These are phyloP conservation scores for Heteromeles arbutifolia DNA, from an alignment of 306 rosid species.

Conservation along the genomic window DNA sequence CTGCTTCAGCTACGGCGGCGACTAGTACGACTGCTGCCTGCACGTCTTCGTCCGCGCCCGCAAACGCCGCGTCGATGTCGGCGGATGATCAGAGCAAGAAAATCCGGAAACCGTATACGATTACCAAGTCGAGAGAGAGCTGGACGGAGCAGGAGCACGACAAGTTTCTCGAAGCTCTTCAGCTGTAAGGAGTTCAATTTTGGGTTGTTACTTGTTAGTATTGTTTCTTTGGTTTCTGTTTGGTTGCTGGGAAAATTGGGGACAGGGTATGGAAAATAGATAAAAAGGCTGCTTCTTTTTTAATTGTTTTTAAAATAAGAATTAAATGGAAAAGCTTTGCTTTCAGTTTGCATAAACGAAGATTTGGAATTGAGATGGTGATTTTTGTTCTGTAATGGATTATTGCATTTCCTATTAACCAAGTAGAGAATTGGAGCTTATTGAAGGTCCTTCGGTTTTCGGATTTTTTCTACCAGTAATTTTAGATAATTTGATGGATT, in stretches of 20 bases:
- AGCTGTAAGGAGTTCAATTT: constrained; percentile 46
- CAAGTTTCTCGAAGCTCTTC: constrained; percentile 96
- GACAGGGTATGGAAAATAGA: neutral
- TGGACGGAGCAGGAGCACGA: constrained; percentile 98
- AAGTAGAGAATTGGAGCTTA: neutral
- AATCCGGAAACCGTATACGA: constrained; percentile 83
- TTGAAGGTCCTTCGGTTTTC: neutral
- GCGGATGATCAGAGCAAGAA: constrained; percentile 60
- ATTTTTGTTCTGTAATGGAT: neutral
- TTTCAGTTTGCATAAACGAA: neutral
- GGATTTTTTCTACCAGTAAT: neutral
- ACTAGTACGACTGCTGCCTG: neutral
- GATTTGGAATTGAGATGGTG: neutral
- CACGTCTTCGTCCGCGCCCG: neutral
- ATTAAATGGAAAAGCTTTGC: neutral
- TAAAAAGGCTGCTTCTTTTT: neutral
- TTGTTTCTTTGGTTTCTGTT: neutral
- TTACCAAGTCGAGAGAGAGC: constrained; percentile 91
- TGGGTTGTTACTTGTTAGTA: neutral
- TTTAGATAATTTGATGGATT: neutral
- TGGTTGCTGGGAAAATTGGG: constrained; percentile 4
- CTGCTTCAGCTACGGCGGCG: constrained; percentile 3
- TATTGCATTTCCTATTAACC: neutral
- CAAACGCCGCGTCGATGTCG: constrained; percentile 1
- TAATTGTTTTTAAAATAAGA: neutral